Base-by-base conservation (phyloP, 257 asterid species). In the Parsonsia alboflavescens region DNA sequence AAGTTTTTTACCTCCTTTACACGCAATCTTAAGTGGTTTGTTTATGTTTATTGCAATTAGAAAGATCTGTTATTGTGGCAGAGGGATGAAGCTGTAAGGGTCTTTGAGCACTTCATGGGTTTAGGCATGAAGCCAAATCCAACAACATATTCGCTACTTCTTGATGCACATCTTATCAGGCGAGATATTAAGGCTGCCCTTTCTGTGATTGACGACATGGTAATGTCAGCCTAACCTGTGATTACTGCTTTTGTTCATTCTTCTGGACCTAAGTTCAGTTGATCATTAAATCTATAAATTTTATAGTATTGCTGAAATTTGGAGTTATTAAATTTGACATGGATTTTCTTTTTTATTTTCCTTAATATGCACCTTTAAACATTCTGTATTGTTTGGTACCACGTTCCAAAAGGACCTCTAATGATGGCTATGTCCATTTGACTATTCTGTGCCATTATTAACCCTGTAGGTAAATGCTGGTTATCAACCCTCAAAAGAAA, bases 61-160 rank as follows among this genome's bases (percentile, higher is more conserved):
- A 64, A 39, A 9, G 11, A 36, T 65, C 56, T 76, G 68, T 50
- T 80, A 62, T n/a, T 77, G 78, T 83, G 75, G 83, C 96, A 95
- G 99, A 88, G 86, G 71, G 97, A 95, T 84, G 98, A 95, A 84
- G 98, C 96, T n/a, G 80, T 84, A 63, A 85, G 91, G 84, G 98
- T 95, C 75, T 87, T 81, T 68, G 94, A 88, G 80, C 98, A 92
- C 87, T 89, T 92, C 41, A 80, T 79, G 66, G 84, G 91, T 24
- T 75, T 79, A 76, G 96, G 96, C 53, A 70, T 92, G 82, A 86
- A 87, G 77, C 97, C 97, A 57, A 91, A 95, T 77, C 81, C 74
- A 66, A 90, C 85, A 61, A 88, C 99, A 1, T 92, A 84, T 82
- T 82, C 90, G 73, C 88, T 89, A 78, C 93, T 95, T 42, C 71